A percentile compares a stretch with the other conserved stretches of the same genome.
phyloP scores from a whole-genome alignment of 1,284 basidiomycete species.

The Leccinum variabile region DNA sequence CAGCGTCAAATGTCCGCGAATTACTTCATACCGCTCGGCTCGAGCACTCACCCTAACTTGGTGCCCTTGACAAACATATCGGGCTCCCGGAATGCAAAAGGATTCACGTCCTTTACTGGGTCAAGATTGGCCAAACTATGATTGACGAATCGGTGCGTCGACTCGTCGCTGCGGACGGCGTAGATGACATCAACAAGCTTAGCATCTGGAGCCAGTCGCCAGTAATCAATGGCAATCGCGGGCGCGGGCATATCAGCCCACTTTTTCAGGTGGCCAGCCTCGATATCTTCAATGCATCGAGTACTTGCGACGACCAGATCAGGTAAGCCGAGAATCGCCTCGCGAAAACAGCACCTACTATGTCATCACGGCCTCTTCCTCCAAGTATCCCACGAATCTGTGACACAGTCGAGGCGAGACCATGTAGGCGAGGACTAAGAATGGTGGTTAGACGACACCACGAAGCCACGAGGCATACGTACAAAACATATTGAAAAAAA shows the following conservation, averaged over 20 bases:
- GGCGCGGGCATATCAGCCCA: slow-evolving; percentile 80
- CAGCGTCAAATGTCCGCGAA: slow-evolving; percentile 18
- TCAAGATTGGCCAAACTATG: slow-evolving; percentile 89
- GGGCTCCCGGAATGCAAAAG: slow-evolving; percentile 89
- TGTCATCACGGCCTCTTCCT: slow-evolving; percentile 93
- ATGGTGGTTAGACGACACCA: slow-evolving; percentile 19
- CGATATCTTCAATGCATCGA: slow-evolving; percentile 79
- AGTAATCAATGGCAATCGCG: slow-evolving; percentile 91
- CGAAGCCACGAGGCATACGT: slow-evolving; percentile 33
- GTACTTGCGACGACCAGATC: slow-evolving; percentile 49
- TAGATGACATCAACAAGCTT: slow-evolving; percentile 87
- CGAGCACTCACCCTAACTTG: slow-evolving; percentile 61
- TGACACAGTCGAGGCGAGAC: slow-evolving; percentile 84
- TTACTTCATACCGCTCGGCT: background rate
- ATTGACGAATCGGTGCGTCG: slow-evolving; percentile 90
- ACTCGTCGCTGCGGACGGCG: slow-evolving; percentile 91
- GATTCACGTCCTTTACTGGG: slow-evolving; percentile 78
- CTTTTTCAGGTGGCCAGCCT: slow-evolving; percentile 83
- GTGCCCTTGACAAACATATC: slow-evolving; percentile 80
- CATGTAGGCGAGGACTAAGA: slow-evolving; percentile 75
- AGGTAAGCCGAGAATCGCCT: slow-evolving; percentile 28
- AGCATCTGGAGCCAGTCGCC: slow-evolving; percentile 75
- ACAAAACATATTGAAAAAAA: slow-evolving; percentile 93
- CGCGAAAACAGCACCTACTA: slow-evolving; percentile 53
- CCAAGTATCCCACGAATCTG: slow-evolving; percentile 92